phyloP scores from a whole-genome alignment of 768 basidiomycete species.

The Macrolepiota fuliginosa region DNA sequence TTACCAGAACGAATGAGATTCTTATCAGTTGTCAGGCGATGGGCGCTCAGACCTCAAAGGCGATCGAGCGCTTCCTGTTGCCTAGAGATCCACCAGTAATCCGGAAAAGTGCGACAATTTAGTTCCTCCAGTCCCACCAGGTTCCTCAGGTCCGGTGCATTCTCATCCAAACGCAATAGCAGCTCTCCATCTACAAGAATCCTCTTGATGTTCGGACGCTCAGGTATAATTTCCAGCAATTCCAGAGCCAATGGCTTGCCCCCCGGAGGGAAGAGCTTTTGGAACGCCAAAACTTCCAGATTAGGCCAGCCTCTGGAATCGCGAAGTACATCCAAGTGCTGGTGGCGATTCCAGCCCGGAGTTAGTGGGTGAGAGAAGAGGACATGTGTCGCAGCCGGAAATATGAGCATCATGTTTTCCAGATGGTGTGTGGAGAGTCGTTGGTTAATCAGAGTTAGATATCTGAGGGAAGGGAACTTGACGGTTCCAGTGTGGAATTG shows the following conservation, averaged over 20 bases:
- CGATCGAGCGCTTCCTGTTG: background rate
- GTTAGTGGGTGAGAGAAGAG: background rate
- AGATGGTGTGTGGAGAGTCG: background rate
- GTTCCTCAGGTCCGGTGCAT: background rate
- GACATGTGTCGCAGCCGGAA: constrained; percentile 3
- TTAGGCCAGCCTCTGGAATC: background rate
- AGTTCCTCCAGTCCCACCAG: background rate
- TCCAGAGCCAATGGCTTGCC: background rate
- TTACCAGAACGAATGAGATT: background rate
- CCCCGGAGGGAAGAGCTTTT: background rate
- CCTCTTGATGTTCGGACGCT: background rate
- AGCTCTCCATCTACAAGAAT: background rate
- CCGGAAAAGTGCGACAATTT: background rate
- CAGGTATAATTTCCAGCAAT: background rate
- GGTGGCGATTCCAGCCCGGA: background rate
- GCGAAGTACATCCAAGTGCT: background rate
- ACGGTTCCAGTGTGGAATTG: constrained; percentile 17
- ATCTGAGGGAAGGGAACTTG: constrained; percentile 30
- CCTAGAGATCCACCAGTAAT: constrained; percentile 9
- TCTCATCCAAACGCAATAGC: background rate
- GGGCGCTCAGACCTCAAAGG: background rate
- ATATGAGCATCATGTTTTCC: background rate
- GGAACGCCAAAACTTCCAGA: constrained; percentile 1
- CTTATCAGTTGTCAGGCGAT: background rate
- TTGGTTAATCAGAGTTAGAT: constrained; percentile 26